Evolutionary conservation across 371 early-diverging fungal species (phyloP).

Genomic region (Batrachochytrium dendrobatidis): DNA sequence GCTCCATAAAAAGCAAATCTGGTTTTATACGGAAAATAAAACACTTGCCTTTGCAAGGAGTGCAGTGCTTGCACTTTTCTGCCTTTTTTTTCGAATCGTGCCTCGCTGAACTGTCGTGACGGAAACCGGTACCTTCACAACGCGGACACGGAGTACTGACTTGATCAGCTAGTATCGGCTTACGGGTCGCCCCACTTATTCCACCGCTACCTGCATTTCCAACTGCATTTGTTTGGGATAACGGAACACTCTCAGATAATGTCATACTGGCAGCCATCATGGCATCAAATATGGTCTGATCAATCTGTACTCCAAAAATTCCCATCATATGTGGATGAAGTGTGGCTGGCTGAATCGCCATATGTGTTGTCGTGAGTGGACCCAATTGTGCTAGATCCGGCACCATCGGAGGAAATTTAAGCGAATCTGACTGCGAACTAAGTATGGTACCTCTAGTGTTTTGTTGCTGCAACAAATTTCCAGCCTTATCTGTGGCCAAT

Average conservation of each 20-base stretch:
- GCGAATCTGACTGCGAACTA: background rate
- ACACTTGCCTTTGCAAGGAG: conserved; percentile 22
- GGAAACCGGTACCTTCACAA: conserved; percentile 21
- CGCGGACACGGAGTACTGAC: conserved; percentile 16
- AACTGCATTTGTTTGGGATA: background rate
- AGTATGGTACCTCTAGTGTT: background rate
- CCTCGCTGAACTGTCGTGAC: conserved; percentile 15
- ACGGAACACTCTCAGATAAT: background rate
- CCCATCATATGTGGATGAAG: conserved; percentile 11
- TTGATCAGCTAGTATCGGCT: background rate
- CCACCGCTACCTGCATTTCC: too few relatives aligned
- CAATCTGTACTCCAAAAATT: conserved; percentile 5
- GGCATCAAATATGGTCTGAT: background rate
- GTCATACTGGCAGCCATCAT: background rate
- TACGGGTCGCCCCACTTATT: background rate
- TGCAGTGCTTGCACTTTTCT: conserved; percentile 25
- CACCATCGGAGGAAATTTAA: background rate
- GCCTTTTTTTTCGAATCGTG: conserved; percentile 22
- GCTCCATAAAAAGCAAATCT: background rate
- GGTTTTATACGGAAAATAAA: background rate
- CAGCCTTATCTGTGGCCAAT: too few relatives aligned
- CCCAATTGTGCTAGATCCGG: background rate
- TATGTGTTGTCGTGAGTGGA: background rate
- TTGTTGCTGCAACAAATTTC: too few relatives aligned
- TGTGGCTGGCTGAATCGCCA: background rate